Evolutionary conservation across 441 rosid species (phyloP).

Genomic region (Biscutella laevigata): DNA sequence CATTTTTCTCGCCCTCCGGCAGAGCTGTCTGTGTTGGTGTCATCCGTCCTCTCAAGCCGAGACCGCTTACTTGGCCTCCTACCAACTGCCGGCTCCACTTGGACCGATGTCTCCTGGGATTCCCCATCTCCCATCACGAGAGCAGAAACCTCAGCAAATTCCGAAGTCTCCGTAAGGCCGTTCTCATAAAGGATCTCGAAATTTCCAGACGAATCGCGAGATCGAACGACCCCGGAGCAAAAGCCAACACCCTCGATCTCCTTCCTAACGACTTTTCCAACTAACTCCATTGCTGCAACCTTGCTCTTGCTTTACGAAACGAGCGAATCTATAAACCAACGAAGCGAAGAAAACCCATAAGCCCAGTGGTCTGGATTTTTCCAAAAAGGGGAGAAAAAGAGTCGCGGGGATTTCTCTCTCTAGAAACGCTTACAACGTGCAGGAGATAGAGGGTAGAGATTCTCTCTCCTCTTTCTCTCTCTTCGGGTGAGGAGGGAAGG

Average conservation of each 20-base stretch:
- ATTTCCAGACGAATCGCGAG: slow-evolving; percentile 49
- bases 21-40: slow-evolving; percentile 22
- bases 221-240: slow-evolving; percentile 43
- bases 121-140: slow-evolving; percentile 20
- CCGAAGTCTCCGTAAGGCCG: slow-evolving; percentile 58
- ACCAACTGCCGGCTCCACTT: slow-evolving; percentile 35
- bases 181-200: slow-evolving; percentile 57
- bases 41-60: slow-evolving; percentile 28
- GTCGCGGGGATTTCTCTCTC: neutral
- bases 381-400: neutral
- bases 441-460: neutral
- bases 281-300: slow-evolving; percentile 41
- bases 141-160: slow-evolving; percentile 34
- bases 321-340: slow-evolving; percentile 4
- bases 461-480: slow-evolving; percentile 12
- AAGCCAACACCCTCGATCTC: slow-evolving; percentile 40
- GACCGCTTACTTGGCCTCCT: slow-evolving; percentile 55
- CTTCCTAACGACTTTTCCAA: slow-evolving; percentile 55
- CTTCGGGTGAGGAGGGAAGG: neutral
- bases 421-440: slow-evolving; percentile 26
- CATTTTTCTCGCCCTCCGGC: neutral
- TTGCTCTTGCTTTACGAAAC: slow-evolving; percentile 10
- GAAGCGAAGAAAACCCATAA: slow-evolving; percentile 12
- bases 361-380: neutral
- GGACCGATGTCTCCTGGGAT: slow-evolving; percentile 19